Conservation (phyloP, 192 early-diverging fungal genomes). For the Podila epigama region DNA sequence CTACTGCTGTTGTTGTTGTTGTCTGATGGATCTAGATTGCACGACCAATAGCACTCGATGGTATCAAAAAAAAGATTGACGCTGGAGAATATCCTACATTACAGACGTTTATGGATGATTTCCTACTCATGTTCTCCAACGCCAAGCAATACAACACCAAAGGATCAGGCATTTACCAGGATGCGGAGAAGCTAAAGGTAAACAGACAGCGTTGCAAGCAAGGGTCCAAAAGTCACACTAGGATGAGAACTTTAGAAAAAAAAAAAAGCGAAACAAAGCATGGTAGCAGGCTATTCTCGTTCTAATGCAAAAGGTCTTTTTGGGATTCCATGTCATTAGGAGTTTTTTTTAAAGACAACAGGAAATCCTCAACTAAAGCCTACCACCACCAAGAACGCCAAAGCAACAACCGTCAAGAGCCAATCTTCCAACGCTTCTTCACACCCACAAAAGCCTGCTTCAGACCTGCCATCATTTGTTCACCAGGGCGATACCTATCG, state of each 20-base stretch:
- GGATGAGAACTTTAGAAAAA: too few species aligned
- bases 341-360: slow-evolving; percentile 41
- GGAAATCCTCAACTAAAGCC: too few species aligned
- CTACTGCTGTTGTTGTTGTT: too few species aligned
- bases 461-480: slow-evolving; percentile 12
- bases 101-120: slow-evolving; percentile 80
- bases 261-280: too few species aligned
- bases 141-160: slow-evolving; percentile 91
- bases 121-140: slow-evolving; percentile 87
- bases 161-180: slow-evolving; percentile 83
- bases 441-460: slow-evolving; percentile 16
- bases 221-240: too few species aligned
- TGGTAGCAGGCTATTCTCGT: too few species aligned
- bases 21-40: too few species aligned
- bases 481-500: slow-evolving; percentile 17
- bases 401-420: slow-evolving; percentile 3
- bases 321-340: neutral
- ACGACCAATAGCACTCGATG: slow-evolving; percentile 62
- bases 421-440: slow-evolving; percentile 4
- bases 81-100: slow-evolving; percentile 69
- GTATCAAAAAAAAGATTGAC: slow-evolving; percentile 68
- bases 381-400: slow-evolving; percentile 9
- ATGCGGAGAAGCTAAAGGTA: slow-evolving; percentile 69
- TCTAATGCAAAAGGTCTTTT: neutral
- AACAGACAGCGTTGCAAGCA: neutral